These are phyloP conservation scores for Casaregolazyma lundiana DNA, from an alignment of 1,139 yeast genomes.

Conservation along the genomic window DNA sequence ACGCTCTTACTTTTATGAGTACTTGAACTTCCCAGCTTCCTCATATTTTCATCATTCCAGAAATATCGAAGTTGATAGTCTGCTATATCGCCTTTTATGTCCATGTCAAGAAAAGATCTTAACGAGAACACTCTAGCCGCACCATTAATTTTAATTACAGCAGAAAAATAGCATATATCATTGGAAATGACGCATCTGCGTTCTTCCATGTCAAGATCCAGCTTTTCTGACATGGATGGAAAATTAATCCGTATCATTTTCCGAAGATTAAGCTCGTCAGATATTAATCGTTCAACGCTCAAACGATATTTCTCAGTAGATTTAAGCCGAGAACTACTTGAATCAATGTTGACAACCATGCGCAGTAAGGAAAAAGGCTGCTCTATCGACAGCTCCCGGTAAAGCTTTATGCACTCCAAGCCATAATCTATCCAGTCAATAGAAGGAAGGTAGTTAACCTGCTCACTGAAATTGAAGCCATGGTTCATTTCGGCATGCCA, in stretches of 20 bases:
- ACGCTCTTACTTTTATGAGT: constrained; percentile 31
- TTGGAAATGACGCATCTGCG: constrained; percentile 24
- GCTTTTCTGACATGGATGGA: constrained; percentile 19
- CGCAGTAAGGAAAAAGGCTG: constrained; percentile 37
- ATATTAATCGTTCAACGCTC: constrained; percentile 14
- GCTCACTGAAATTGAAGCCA: constrained; percentile 78
- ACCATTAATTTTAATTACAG: constrained; percentile 19
- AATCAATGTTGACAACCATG: constrained; percentile 28
- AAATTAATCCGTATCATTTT: constrained; percentile 15
- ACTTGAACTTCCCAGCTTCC: constrained; percentile 9
- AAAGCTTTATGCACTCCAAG: constrained; percentile 27
- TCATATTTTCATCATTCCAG: constrained; percentile 17
- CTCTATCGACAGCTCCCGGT: constrained; percentile 24
- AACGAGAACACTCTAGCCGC: constrained; percentile 37
- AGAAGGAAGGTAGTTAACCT: constrained; percentile 72
- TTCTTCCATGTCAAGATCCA: constrained; percentile 15
- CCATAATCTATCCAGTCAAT: constrained; percentile 50
- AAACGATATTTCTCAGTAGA: constrained; percentile 23
- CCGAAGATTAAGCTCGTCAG: constrained; percentile 25
- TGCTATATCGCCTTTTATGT: constrained; percentile 13
- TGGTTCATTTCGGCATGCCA: constrained; percentile 83
- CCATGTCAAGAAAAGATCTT: constrained; percentile 38
- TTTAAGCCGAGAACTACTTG: constrained; percentile 22
- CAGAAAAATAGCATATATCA: constrained; percentile 28
- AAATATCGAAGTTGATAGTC: constrained; percentile 16